Evolutionary conservation across 2,329 filamentous ascomycete genomes (phyloP).

Genomic region (Neurospora sp.): DNA sequence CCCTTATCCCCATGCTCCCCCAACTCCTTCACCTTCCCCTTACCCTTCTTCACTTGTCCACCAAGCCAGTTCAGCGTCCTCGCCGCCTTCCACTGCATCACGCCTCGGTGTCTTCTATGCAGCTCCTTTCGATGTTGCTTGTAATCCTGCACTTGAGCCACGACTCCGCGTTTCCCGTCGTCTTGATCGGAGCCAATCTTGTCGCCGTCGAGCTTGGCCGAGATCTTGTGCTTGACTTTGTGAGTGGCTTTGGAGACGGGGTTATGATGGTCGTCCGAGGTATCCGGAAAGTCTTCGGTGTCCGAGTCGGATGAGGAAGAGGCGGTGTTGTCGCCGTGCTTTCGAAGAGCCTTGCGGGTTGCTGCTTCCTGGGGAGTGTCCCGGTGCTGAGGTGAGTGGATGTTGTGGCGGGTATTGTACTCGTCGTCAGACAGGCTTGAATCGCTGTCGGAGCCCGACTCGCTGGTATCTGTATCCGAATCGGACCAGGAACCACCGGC

Average conservation of each 20-base stretch:
- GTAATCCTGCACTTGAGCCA: constrained; percentile 48
- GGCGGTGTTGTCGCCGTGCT: constrained; percentile 17
- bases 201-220: constrained; percentile 17
- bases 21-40: constrained; percentile 45
- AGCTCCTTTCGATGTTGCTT: constrained; percentile 47
- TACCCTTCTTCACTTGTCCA: constrained; percentile 42
- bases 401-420: constrained; percentile 22
- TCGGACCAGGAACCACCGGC: constrained; percentile 13
- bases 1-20: constrained; percentile 52
- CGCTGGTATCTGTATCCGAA: constrained; percentile 13
- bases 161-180: constrained; percentile 33
- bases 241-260: constrained; percentile 1
- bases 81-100: constrained; percentile 64
- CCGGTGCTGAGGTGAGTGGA: constrained; percentile 8
- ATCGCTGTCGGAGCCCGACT: constrained; percentile 24
- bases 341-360: constrained; percentile 23
- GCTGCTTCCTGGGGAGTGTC: constrained; percentile 20
- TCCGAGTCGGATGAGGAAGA: constrained; percentile 7
- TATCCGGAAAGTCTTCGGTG: constrained; percentile 2
- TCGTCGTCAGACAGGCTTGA: constrained; percentile 13
- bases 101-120: constrained; percentile 55
- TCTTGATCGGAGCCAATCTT: constrained; percentile 23
- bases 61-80: constrained; percentile 41
- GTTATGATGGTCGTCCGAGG: not conserved
- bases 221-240: not conserved